Percentiles rank a stretch among this genome's conserved stretches.
Evolutionary conservation across 208 protist genomes (phyloP).

Genomic region (Herpetomonas samuelpessoai): DNA sequence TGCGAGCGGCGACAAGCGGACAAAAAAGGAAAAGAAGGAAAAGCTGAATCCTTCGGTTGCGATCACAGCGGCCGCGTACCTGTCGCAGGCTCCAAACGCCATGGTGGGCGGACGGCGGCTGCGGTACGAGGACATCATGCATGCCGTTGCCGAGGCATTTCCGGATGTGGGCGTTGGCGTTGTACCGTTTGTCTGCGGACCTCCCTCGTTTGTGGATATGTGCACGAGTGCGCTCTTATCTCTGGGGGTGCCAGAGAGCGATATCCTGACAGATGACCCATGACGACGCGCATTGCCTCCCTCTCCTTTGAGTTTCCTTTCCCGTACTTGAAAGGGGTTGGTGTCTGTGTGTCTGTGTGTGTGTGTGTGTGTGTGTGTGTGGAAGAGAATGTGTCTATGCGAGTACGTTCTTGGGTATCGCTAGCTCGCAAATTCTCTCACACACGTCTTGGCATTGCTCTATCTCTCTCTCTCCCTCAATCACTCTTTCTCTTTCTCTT

Average conservation of each 20-base stretch:
- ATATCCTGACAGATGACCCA: slow-evolving; percentile 64
- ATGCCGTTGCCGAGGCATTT: slow-evolving; percentile 37
- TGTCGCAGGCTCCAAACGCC: slow-evolving; percentile 4
- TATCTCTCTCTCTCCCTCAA: too few relatives aligned
- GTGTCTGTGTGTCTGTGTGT: too few relatives aligned
- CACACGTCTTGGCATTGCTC: too few relatives aligned
- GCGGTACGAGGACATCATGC: slow-evolving; percentile 25
- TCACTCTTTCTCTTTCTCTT: slow-evolving; percentile 13
- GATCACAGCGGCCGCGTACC: too few relatives aligned
- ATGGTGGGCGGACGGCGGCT: slow-evolving; percentile 37
- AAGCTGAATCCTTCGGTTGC: background rate
- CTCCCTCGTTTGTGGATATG: slow-evolving; percentile 41
- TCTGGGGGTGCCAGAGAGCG: slow-evolving; percentile 37
- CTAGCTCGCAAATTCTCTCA: too few relatives aligned
- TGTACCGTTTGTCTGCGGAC: slow-evolving; percentile 71
- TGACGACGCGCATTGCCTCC: slow-evolving; percentile 12
- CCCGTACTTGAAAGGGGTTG: too few relatives aligned
- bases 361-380: too few relatives aligned
- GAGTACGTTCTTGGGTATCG: too few relatives aligned
- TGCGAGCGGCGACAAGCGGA: too few relatives aligned
- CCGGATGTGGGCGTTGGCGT: slow-evolving; percentile 18
- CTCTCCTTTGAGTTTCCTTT: too few relatives aligned
- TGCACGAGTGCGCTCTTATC: slow-evolving; percentile 40
- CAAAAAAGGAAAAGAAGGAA: too few relatives aligned
- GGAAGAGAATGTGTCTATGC: too few relatives aligned